Evolutionary conservation across 2,329 filamentous ascomycete genomes (phyloP), one percentile per base, ranked within the genome.

Genomic region (Fusarium nygamai): DNA sequence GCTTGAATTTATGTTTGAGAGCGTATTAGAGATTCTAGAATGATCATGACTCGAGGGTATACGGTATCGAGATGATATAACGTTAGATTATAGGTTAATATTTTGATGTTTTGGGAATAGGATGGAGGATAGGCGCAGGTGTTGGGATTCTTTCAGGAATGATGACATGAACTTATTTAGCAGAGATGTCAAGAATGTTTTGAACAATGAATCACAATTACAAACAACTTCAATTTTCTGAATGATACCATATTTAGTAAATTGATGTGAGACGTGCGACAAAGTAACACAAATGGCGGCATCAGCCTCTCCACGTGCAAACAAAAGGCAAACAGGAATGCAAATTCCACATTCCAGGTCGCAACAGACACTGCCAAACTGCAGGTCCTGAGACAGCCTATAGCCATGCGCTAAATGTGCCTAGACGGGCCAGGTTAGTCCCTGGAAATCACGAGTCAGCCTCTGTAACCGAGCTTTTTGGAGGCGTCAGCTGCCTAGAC

Each of bases 401-500:
- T 10, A 20, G 50, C 14, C 22, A 53, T 41, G 54, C 58, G 41
- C 58, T 44, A 43, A 61, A 61, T 31, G 29, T 38, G 58, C 64
- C 64, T 54, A 51, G 64, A 64, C 34, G 38, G 59, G 22, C 67
- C 51, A 51, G 59, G 64, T 38, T 65, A 60, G 56, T 43, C 53
- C 47, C 44, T 61, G 50, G 44, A 61, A 61, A 71, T 60, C 39
- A 61, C 70, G 66, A 69, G 66, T 69, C 70, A 59, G 68, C 46
- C 24, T n/a, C 68, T 64, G 54, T 64, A 67, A 38, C 43, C 63
- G 43, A 61, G 58, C 64, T 59, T 56, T 17, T 29, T 31, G 8
- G 51, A 60, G 64, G 71, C 58, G 64, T 74, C 72, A 74, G 68
- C 72, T 63, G 72, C 71, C 72, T 69, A 34, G 71, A 62, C n/a